Evolutionary conservation across 805 yeast species (phyloP), one percentile per base, ranked within the genome.

Genomic region (Isabelozyma heimii): DNA sequence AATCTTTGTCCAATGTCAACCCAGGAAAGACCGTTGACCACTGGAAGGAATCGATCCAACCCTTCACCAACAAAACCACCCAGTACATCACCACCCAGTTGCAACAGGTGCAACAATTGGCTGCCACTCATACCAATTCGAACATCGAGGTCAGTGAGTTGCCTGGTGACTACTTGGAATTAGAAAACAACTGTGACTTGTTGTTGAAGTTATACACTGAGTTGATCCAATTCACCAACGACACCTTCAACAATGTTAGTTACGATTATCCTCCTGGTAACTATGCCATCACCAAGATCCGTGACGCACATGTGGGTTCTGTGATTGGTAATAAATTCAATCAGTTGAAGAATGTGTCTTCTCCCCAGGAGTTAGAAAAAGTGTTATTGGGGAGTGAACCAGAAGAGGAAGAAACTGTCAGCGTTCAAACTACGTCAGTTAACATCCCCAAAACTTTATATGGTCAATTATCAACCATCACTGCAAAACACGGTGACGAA

Each of bases 231-330:
- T 66, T 64, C 58, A 68, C 72, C 53, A 62, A 65, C 51, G 75
- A 72, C 44, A 88, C 91, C 40, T 88, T 82, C 61, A 89, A 80
- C 59, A 81, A 85, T 52, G 87, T 85, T 56, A 80, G 87, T 44
- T 88, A 88, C 63, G 96, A 88, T 63, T 87, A 86, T 59, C 96
- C 96, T 24, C 92, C 94, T 47, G 77, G 75, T 6, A 73, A 70
- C 65, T 63, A 68, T 24, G 70, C 77, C 4, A 52, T 73, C 44
- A 58, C 57, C 58, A 85, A 85, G 63, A 66, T 87, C 53, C 77
- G 79, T 52, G 92, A 88, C 56, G 81, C 87, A 42, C 73, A 86
- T 56, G 82, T 85, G 60, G 81, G 85, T 37, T 79, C 81, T 56
- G 67, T 82, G 4, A 63, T 84, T 43, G 73, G 76, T 40, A 80